Evolutionary conservation across 139 green algal species (phyloP).

Genomic region (Nannochloris sp.): DNA sequence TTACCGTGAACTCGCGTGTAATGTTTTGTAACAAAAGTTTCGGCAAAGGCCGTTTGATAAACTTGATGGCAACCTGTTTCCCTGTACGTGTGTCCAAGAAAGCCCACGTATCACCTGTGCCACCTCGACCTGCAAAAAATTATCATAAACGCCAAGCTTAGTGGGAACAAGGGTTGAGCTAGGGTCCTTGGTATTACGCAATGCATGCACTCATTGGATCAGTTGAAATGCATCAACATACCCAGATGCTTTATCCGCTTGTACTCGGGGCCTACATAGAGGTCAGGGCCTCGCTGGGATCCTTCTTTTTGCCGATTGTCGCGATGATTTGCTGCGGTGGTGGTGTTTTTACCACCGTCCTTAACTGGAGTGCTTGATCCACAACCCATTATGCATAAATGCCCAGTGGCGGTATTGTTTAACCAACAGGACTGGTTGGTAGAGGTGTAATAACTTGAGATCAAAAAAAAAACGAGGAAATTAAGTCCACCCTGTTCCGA

Average conservation of each 20-base stretch:
- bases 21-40: conserved; percentile 56
- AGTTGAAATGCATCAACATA: too few relatives aligned
- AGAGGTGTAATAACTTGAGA: too few relatives aligned
- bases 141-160: too few relatives aligned
- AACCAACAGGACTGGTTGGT: too few relatives aligned
- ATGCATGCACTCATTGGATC: not conserved
- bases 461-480: too few relatives aligned
- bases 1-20: conserved; percentile 44
- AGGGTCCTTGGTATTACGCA: not conserved
- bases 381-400: conserved; percentile 15
- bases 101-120: conserved; percentile 65
- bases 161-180: not conserved
- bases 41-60: conserved; percentile 59
- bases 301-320: not conserved
- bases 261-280: conserved; percentile 21
- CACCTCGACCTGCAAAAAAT: conserved; percentile 42
- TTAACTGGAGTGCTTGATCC: conserved; percentile 9
- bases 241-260: conserved; percentile 27
- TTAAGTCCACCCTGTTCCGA: too few relatives aligned
- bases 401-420: too few relatives aligned
- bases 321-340: conserved; percentile 7
- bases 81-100: conserved; percentile 42
- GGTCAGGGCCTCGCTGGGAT: not conserved
- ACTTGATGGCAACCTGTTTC: conserved; percentile 58
- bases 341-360: conserved; percentile 8